A percentile compares a stretch with the other conserved stretches of the same genome.
Conservation (phyloP, 192 early-diverging fungal genomes). For the Lobosporangium transversale region DNA sequence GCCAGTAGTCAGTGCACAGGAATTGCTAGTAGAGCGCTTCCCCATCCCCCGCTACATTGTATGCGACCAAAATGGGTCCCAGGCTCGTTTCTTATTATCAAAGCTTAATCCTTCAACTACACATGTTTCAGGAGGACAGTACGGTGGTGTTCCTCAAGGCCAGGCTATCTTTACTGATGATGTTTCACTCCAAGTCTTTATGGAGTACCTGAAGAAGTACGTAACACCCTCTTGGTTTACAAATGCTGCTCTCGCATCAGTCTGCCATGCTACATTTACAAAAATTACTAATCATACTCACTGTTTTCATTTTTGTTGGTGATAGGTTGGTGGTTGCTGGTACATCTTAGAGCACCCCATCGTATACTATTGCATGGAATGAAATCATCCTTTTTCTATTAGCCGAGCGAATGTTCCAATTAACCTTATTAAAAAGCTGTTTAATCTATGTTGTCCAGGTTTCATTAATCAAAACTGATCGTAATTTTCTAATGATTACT, state of each 20-base stretch:
- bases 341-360: conserved; percentile 23
- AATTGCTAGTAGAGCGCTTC: conserved; percentile 91
- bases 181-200: conserved; percentile 97
- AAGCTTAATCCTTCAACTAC: conserved; percentile 99
- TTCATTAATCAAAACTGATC: too few relatives aligned
- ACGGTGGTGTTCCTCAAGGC: conserved; percentile 71
- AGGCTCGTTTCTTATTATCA: conserved; percentile 97
- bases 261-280: too few relatives aligned
- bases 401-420: too few relatives aligned
- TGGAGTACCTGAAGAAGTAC: conserved; percentile 92
- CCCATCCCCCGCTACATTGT: conserved; percentile 98
- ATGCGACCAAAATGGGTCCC: conserved; percentile 95
- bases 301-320: background rate
- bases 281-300: too few relatives aligned
- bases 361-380: conserved; percentile 14
- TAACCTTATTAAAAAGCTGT: too few relatives aligned
- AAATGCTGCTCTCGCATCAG: too few relatives aligned
- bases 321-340: conserved; percentile 48
- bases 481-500: too few relatives aligned
- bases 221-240: background rate
- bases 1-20: conserved; percentile 88
- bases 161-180: conserved; percentile 98
- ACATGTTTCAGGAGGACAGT: conserved; percentile 81
- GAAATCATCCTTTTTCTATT: background rate
- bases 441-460: too few relatives aligned